Conservation (phyloP, 176 grass and related monocot genomes). For the Hsuehochloa calcarea region DNA sequence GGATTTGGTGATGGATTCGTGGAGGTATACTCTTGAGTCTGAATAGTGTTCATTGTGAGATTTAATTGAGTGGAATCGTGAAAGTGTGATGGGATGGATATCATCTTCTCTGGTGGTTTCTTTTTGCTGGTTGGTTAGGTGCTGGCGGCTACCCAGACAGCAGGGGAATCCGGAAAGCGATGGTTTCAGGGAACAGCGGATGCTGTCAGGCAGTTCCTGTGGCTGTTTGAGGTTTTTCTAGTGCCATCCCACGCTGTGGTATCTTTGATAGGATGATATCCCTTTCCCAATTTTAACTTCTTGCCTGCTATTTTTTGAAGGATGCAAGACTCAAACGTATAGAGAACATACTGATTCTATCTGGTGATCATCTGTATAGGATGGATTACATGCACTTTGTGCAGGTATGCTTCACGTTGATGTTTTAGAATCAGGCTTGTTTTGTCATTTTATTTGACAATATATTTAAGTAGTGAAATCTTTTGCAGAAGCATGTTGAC, state of each 20-base stretch:
- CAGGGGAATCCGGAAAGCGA: constrained; percentile 67
- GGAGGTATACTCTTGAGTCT: constrained; percentile 46
- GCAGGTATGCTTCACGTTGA: constrained; percentile 42
- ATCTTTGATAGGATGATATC: not conserved
- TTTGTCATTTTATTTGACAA: not conserved
- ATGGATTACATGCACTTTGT: constrained; percentile 94
- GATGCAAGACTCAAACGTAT: constrained; percentile 69
- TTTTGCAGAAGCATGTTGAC: constrained; percentile 73
- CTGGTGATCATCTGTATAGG: constrained; percentile 84
- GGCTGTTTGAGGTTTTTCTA: constrained; percentile 73
- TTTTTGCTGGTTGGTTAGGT: constrained; percentile 43
- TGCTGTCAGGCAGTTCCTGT: constrained; percentile 88
- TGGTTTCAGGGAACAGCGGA: constrained; percentile 96
- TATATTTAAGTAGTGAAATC: not conserved
- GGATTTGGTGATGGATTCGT: constrained; percentile 69
- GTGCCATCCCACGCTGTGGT: not conserved
- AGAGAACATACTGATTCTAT: constrained; percentile 76
- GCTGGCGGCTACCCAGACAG: constrained; percentile 78
- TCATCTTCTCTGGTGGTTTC: not conserved
- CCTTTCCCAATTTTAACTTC: not conserved
- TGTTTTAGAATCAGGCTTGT: not conserved
- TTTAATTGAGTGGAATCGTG: not conserved
- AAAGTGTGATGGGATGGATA: not conserved
- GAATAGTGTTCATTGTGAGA: not conserved
- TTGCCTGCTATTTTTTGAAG: constrained; percentile 39